Evolutionary conservation across 108 stramenopile species (phyloP).

Genomic region (Skeletonema costatum): DNA sequence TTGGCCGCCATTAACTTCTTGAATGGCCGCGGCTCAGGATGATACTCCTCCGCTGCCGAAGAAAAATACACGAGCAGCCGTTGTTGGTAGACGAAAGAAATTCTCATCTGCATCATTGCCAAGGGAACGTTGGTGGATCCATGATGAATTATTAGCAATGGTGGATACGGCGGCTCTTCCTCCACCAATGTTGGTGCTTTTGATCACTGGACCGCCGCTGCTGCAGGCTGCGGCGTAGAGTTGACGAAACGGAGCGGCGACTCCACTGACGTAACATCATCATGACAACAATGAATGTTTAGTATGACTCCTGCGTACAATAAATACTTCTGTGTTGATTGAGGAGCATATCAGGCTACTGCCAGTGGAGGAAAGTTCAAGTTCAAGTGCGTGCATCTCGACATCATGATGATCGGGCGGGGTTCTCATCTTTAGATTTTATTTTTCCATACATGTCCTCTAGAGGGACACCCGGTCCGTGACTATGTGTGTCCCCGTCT

Average conservation of each 20-base stretch:
- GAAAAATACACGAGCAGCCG: constrained; percentile 2
- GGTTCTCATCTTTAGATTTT: too few relatives aligned
- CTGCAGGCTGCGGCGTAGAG: neutral
- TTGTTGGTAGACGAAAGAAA: neutral
- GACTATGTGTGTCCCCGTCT: too few relatives aligned
- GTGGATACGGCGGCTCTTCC: neutral
- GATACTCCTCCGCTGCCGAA: neutral
- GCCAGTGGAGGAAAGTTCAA: too few relatives aligned
- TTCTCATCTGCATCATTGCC: neutral
- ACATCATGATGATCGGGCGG: too few relatives aligned
- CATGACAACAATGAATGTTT: neutral
- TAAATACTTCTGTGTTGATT: too few relatives aligned
- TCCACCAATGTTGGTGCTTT: neutral
- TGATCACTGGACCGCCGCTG: neutral
- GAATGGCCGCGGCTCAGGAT: constrained; percentile 56
- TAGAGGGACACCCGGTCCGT: too few relatives aligned
- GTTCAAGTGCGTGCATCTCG: too few relatives aligned
- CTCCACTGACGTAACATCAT: constrained; percentile 2
- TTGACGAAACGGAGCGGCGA: constrained; percentile 12
- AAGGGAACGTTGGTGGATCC: neutral
- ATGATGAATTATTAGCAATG: neutral
- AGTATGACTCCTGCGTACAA: neutral
- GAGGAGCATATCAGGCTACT: too few relatives aligned
- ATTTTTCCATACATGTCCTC: too few relatives aligned
- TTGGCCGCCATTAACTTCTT: constrained; percentile 83